Conservation (phyloP, 2,329 filamentous ascomycete species). For the Aspergillus bombycis region DNA sequence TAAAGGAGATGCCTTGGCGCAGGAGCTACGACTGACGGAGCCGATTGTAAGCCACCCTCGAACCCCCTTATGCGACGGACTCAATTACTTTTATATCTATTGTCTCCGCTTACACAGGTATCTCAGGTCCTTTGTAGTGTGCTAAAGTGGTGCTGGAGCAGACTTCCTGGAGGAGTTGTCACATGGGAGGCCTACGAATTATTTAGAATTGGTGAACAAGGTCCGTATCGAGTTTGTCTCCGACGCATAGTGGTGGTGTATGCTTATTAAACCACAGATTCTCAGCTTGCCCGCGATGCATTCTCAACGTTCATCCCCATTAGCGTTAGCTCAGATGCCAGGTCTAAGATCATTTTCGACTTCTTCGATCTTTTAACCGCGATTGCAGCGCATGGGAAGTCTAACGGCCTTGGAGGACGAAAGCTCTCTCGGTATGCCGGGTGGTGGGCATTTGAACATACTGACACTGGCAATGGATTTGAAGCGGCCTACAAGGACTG, state of each 20-base stretch:
- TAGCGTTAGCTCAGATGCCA: conserved; percentile 83
- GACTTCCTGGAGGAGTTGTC: conserved; percentile 86
- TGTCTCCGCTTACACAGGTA: conserved; percentile 12
- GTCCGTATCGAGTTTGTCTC: conserved; percentile 51
- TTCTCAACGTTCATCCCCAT: conserved; percentile 97
- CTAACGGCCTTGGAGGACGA: conserved; percentile 86
- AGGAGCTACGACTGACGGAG: conserved; percentile 90
- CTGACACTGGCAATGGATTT: conserved; percentile 84
- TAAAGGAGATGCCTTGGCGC: conserved; percentile 71
- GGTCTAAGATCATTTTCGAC: conserved; percentile 87
- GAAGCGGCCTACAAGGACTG: conserved; percentile 92
- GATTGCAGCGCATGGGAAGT: conserved; percentile 89
- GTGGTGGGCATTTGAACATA: conserved; percentile 98
- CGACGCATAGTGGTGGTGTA: conserved; percentile 8
- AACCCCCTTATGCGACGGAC: not conserved
- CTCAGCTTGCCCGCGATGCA: conserved; percentile 84
- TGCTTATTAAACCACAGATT: conserved; percentile 63
- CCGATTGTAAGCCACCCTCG: conserved; percentile 71
- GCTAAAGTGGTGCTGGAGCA: conserved; percentile 97
- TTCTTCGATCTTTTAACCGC: conserved; percentile 94
- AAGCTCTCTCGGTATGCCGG: conserved; percentile 94
- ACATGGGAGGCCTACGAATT: conserved; percentile 97
- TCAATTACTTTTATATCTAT: conserved; percentile 3
- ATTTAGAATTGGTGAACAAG: conserved; percentile 91
- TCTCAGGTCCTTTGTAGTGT: conserved; percentile 85